Evolutionary conservation across 176 grass and related monocot species (phyloP).

Genomic region (Musa acuminata): DNA sequence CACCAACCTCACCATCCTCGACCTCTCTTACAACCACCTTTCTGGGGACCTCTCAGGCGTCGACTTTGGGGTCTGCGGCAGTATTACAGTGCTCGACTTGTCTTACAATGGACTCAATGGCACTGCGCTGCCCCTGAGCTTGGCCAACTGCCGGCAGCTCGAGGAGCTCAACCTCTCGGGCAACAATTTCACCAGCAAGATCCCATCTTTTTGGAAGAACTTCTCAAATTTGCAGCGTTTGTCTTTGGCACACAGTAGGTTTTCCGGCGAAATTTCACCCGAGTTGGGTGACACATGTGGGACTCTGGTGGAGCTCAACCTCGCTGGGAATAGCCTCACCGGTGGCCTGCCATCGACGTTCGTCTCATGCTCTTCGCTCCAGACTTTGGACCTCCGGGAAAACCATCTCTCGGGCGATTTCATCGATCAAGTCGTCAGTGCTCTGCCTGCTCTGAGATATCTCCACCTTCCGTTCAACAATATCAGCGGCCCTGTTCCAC

Average conservation of each 20-base stretch:
- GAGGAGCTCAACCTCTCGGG: slow-evolving; percentile 53
- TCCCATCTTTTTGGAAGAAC: slow-evolving; percentile 38
- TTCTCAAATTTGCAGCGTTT: slow-evolving; percentile 41
- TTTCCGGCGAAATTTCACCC: slow-evolving; percentile 38
- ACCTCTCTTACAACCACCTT: slow-evolving; percentile 78
- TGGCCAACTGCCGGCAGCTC: slow-evolving; percentile 45
- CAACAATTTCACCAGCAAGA: slow-evolving; percentile 40
- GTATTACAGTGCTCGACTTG: slow-evolving; percentile 49
- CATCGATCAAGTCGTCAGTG: slow-evolving; percentile 40
- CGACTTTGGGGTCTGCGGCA: slow-evolving; percentile 49
- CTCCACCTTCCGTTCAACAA: slow-evolving; percentile 82
- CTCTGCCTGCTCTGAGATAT: slow-evolving; percentile 45
- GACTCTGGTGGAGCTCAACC: slow-evolving; percentile 40
- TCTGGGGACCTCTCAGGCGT: slow-evolving; percentile 57
- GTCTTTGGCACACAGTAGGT: slow-evolving; percentile 46
- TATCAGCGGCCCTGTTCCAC: slow-evolving; percentile 46
- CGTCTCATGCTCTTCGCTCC: slow-evolving; percentile 46
- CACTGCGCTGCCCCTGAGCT: slow-evolving; percentile 26
- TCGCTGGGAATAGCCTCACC: slow-evolving; percentile 47
- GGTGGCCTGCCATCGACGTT: slow-evolving; percentile 61
- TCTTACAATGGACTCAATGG: slow-evolving; percentile 55
- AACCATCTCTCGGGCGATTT: slow-evolving; percentile 89
- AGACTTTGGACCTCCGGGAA: slow-evolving; percentile 38
- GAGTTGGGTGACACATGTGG: slow-evolving; percentile 59
- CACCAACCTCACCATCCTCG: slow-evolving; percentile 38